These are phyloP conservation scores for Clavispora phyllophila DNA, from an alignment of 805 yeast genomes.

Conservation along the genomic window DNA sequence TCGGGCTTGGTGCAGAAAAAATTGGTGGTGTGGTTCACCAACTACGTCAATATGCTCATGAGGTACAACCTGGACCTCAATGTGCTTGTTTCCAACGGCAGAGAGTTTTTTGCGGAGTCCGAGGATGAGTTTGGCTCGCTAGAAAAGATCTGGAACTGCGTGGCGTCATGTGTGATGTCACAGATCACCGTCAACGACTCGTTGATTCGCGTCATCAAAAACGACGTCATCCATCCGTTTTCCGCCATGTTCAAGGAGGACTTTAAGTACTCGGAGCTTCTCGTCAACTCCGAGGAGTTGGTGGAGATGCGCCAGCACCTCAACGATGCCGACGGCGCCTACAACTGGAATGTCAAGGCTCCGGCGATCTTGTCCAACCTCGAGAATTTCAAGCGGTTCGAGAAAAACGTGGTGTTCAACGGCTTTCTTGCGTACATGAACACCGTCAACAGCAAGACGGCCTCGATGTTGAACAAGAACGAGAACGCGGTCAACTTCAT, in stretches of 20 bases:
- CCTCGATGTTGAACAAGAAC: conserved; percentile 30
- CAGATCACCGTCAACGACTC: conserved; percentile 45
- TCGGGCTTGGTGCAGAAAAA: conserved; percentile 24
- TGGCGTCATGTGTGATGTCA: conserved; percentile 47
- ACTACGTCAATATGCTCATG: conserved; percentile 17
- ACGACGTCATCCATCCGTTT: conserved; percentile 53
- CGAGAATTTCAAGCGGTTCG: conserved; percentile 60
- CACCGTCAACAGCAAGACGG: conserved; percentile 20
- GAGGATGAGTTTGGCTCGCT: conserved; percentile 34
- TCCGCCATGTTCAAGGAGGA: conserved; percentile 50
- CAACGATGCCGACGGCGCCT: conserved; percentile 33
- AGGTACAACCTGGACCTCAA: conserved; percentile 19
- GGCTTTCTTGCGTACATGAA: conserved; percentile 59
- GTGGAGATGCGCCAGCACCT: conserved; percentile 31
- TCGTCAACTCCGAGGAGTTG: conserved; percentile 42
- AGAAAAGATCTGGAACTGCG: conserved; percentile 42
- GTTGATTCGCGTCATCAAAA: conserved; percentile 41
- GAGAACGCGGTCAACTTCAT: conserved; percentile 65
- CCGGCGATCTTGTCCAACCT: conserved; percentile 72
- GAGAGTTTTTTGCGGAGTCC: conserved; percentile 15
- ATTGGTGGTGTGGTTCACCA: conserved; percentile 31
- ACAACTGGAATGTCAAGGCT: conserved; percentile 72
- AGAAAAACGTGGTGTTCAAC: conserved; percentile 56
- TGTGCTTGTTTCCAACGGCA: conserved; percentile 18
- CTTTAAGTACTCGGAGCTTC: conserved; percentile 50